Evolutionary conservation across 2,329 filamentous ascomycete species (phyloP), one percentile per base, ranked within the genome.

Genomic region (Monilinia aucupariae): DNA sequence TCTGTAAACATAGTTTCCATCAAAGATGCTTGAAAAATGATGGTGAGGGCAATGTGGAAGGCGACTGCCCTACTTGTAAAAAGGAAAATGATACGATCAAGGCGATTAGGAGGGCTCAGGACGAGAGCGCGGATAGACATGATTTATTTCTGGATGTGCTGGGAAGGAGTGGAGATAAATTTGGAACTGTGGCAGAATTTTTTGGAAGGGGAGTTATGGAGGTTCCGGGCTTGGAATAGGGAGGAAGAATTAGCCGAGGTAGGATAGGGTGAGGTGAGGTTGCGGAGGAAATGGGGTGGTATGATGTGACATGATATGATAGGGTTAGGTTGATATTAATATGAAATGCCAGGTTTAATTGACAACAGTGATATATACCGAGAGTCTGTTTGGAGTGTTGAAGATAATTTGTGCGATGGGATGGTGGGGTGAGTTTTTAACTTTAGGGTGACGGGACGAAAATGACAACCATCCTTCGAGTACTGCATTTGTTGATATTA

Each of bases 1-100:
- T 99, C 67, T 99, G 94, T 79, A 96, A 96, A 75, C 94, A 99
- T 75, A 92, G 88, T 65, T 99, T 97, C 80, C 94, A 99, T 74
- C 91, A 96, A 77, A 83, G 90, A 52, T 99, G 93, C 75, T 78
- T 99, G 49, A 68, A 72, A 65, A 66, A 68, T 25, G 68, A 65
- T 17, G 69, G 72, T 47, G 80, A 83, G 27, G 79, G 80, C 13
- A 86, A 87, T 59, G 80, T 84, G 12, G 80, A 85, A 47, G 82
- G 87, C 0, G 92, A 97, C 75, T 99, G 94, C 74, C 92, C 93
- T 12, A 82, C 91, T 41, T 99, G 94, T 71, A 86, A 89, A 32
- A 82, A 85, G 25, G 87, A 90, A 65, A 97, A 97, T 71, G 86
- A 91, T 27, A 94, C 92, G 1, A 92, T 97, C 64, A 85, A 89